phyloP scores from a whole-genome alignment of 176 grass and related monocot genomes.

The Secale cereale region DNA sequence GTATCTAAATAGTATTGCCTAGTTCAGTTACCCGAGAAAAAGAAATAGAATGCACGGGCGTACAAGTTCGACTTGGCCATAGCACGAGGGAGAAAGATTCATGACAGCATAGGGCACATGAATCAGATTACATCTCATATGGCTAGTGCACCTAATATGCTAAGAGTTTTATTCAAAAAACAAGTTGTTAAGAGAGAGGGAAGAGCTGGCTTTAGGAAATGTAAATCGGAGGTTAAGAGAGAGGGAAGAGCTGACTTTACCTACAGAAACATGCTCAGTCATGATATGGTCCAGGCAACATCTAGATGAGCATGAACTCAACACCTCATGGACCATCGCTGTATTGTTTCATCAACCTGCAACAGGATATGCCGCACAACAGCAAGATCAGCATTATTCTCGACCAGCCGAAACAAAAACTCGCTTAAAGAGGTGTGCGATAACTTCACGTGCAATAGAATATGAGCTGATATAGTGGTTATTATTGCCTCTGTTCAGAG shows the following conservation, averaged over 20 bases:
- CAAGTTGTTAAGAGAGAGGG: neutral
- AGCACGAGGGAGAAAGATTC: too few species aligned
- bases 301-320: constrained; percentile 23
- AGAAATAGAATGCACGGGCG: too few species aligned
- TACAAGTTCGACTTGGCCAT: too few species aligned
- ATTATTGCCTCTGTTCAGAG: neutral
- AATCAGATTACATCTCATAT: too few species aligned
- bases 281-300: neutral
- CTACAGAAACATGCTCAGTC: neutral
- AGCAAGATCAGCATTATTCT: neutral
- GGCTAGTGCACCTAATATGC: too few species aligned
- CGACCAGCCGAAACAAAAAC: neutral
- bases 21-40: neutral
- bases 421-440: neutral
- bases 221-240: too few species aligned
- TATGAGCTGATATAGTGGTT: neutral
- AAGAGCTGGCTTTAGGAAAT: neutral
- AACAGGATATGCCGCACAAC: constrained; percentile 7
- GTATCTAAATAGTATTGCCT: neutral
- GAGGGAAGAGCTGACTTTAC: neutral
- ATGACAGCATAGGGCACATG: too few species aligned
- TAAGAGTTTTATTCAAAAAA: too few species aligned
- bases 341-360: constrained; percentile 15
- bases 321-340: neutral
- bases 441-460: neutral